Evolutionary conservation across 2,329 filamentous ascomycete species (phyloP).

Genomic region (Zymoseptoria passerinii): DNA sequence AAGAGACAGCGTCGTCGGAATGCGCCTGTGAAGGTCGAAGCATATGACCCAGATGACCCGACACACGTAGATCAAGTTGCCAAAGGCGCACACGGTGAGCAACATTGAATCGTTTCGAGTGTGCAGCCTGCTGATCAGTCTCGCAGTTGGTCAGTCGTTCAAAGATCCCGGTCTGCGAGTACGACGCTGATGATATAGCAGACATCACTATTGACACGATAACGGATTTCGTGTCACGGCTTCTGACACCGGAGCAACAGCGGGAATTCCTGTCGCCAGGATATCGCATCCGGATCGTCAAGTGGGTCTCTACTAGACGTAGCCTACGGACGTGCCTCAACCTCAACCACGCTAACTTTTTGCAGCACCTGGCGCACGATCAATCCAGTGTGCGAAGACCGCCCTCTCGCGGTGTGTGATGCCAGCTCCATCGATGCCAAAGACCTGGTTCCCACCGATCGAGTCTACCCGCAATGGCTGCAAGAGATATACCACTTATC

Average conservation of each 20-base stretch:
- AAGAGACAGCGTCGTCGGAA: background rate
- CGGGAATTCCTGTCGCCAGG: background rate
- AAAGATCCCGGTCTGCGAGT: background rate
- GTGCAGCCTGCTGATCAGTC: background rate
- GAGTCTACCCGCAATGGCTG: background rate
- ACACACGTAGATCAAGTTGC: constrained; percentile 1
- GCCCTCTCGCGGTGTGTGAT: background rate
- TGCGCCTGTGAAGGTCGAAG: background rate
- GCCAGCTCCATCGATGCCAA: background rate
- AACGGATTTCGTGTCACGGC: background rate
- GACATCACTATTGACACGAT: background rate
- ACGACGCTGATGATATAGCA: background rate
- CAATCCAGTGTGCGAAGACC: background rate
- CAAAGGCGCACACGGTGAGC: background rate
- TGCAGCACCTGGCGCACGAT: background rate
- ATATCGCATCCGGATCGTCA: background rate
- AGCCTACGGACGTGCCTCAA: background rate
- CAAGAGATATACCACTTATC: constrained; percentile 1
- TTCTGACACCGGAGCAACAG: background rate
- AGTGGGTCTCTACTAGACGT: background rate
- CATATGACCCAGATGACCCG: constrained; percentile 1
- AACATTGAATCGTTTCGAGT: background rate
- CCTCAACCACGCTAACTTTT: background rate
- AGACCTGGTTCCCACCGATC: background rate
- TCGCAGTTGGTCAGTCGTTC: background rate